Evolutionary conservation across 2,329 filamentous ascomycete genomes (phyloP), one percentile per base, ranked within the genome.

Genomic region (Trichoderma sp.): DNA sequence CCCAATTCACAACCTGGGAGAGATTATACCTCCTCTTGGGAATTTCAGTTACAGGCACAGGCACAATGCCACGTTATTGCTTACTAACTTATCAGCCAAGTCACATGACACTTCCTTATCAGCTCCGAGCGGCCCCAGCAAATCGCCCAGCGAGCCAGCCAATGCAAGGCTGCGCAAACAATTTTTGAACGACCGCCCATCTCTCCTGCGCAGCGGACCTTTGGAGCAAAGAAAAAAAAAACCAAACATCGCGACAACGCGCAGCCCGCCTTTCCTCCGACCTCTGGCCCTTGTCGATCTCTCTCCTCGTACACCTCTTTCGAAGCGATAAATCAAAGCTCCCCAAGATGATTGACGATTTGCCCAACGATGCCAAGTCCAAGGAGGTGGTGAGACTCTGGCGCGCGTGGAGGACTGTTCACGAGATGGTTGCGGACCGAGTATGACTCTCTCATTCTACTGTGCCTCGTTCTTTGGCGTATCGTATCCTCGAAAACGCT

Each of bases 401-500:
- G 95, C 93, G 95, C 82, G 94, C 95, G 77, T 97, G 93, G 90
- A 90, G 91, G 83, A 99, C 96, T 9, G 91, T 94, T 63, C 94
- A 97, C 82, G 93, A 99, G 87, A 97, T 99, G 95, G 92, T 96
- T 77, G 87, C 89, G 74, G 96, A 98, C 82, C 86, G 95, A 81
- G 95, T 97, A 89, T 78, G 92, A 4, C 56, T 32, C 47, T 51
- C 30, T 9, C 32, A 26, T 11, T 28, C 21, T n/a, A 39, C 21
- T 39, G 21, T 24, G 34, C 32, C 28, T 21, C 15, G 6, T 14
- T 28, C 5, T 21, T 9, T 62, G 32, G 47, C 67, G 51, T 43
- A 43, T 39, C 28, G 11, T 58, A n/a, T 32, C 28, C 28, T 58
- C 12, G n/a, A 51, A 12, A 30, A 8, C 60, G 24, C 21, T 65